phyloP scores from a whole-genome alignment of 495 filamentous ascomycete species.

The Tricharina praecox region DNA sequence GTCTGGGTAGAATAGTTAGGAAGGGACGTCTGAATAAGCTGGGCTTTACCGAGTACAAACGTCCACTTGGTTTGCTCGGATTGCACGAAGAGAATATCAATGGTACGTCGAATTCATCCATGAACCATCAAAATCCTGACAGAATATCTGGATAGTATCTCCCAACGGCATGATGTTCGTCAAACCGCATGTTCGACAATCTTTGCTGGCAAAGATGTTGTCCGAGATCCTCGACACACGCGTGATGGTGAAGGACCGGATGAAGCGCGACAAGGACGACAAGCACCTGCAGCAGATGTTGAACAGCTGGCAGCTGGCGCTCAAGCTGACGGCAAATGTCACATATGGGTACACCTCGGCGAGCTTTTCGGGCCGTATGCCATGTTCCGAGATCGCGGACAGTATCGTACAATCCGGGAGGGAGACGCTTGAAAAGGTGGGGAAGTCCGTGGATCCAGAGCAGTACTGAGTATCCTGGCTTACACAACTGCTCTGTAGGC shows the following conservation, averaged over 20 bases:
- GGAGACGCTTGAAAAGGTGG: conserved; percentile 72
- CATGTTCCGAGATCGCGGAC: conserved; percentile 93
- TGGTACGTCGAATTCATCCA: conserved; percentile 11
- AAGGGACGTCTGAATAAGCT: conserved; percentile 91
- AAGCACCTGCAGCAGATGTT: conserved; percentile 69
- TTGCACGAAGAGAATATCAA: conserved; percentile 77
- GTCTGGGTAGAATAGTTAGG: conserved; percentile 62
- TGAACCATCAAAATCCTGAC: too few species aligned
- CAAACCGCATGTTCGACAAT: conserved; percentile 71
- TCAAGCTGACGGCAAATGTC: conserved; percentile 96
- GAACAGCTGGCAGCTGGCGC: conserved; percentile 82
- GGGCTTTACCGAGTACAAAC: conserved; percentile 72
- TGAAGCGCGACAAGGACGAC: conserved; percentile 90
- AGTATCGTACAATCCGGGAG: conserved; percentile 92
- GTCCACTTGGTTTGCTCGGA: conserved; percentile 55
- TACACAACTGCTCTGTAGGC: conserved; percentile 28
- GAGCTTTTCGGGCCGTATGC: conserved; percentile 90
- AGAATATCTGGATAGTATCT: too few species aligned
- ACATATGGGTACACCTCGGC: conserved; percentile 97
- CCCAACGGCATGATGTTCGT: conserved; percentile 95
- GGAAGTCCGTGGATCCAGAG: neutral
- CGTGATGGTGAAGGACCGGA: conserved; percentile 94
- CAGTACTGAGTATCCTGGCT: neutral
- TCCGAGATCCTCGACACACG: conserved; percentile 90
- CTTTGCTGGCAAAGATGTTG: conserved; percentile 88